phyloP scores from a whole-genome alignment of 2,329 filamentous ascomycete species.

The Aciculosporium take region DNA sequence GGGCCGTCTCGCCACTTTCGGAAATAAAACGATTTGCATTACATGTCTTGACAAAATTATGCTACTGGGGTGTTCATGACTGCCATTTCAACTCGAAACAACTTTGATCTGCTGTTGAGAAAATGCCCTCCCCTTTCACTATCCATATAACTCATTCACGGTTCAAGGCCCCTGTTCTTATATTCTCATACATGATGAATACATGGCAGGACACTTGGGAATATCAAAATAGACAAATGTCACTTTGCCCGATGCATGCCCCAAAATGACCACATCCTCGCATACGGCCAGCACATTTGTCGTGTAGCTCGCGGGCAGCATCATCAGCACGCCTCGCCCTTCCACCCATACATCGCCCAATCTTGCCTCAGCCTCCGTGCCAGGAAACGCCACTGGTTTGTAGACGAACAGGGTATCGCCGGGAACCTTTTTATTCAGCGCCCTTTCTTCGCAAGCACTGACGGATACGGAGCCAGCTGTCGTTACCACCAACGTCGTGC shows the following conservation, averaged over 20 bases:
- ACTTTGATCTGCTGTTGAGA: no score
- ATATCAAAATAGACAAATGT: conserved; percentile 8
- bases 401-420: conserved; percentile 6
- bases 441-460: conserved; percentile 1
- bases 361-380: conserved; percentile 6
- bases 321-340: conserved; percentile 4
- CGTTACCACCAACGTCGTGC: conserved; percentile 5
- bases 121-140: no score
- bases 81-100: no score
- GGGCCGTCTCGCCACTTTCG: no score
- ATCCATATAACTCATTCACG: no score
- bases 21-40: no score
- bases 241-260: conserved; percentile 7
- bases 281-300: conserved; percentile 6
- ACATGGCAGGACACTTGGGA: conserved; percentile 2
- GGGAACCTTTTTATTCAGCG: conserved; percentile 4
- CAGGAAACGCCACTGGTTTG: conserved; percentile 6
- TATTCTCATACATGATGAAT: no score
- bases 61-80: no score
- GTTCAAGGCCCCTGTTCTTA: no score
- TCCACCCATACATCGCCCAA: conserved; percentile 7
- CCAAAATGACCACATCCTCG: conserved; percentile 6
- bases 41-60: no score
- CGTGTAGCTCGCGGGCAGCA: conserved; percentile 6
- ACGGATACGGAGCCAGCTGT: conserved; percentile 5